Evolutionary conservation across 225 moss, liverwort and hornwort species (phyloP), one percentile per base, ranked within the genome.

Genomic region (Sphagnum contortum): DNA sequence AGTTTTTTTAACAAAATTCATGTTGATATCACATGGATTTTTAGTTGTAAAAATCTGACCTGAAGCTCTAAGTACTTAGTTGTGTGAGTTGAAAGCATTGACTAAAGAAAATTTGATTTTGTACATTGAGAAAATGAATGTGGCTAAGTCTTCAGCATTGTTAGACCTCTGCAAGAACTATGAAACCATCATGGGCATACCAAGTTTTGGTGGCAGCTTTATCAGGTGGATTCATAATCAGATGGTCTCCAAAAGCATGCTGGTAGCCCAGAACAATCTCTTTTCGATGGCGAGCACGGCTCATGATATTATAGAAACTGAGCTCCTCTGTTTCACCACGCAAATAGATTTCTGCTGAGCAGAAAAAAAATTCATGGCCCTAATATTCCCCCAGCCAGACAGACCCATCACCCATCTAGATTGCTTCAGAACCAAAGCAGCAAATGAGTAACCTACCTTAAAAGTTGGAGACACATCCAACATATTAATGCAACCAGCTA

Each of bases 231-330:
- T 93, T 93, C 50, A 93, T 76, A 29, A 93, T 68, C 4, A 82
- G 79, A 10, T 70, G 63, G 3, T 88, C 90, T 48, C 78, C 52
- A 5, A 52, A 62, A 56, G 81, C 79, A 45, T 71, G 63, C 6
- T 82, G 84, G n/a, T 86, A 90, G 29, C 90, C 88, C 3, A 93
- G 80, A 12, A 84, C 82, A 55, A 87, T 84, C 77, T 88, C 93
- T 3, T 80, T 77, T 44, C 86, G 75, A 45, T 62, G 63, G 45
- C 84, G 75, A 47, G 74, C 86, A 1, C 86, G 84, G 61, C 82
- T 64, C 84, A 88, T 83, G 68, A 93, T 69, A 12, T 88, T 88
- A 67, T 80, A 86, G 76, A 90, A 94, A 66, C 80, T 86, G 8
- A 90, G 76, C 65, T 84, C 84, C 66, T 90, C 84, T 7, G n/a